Conservation (phyloP, 2,329 filamentous ascomycete genomes). For the Ophiostoma triangulosporum region DNA sequence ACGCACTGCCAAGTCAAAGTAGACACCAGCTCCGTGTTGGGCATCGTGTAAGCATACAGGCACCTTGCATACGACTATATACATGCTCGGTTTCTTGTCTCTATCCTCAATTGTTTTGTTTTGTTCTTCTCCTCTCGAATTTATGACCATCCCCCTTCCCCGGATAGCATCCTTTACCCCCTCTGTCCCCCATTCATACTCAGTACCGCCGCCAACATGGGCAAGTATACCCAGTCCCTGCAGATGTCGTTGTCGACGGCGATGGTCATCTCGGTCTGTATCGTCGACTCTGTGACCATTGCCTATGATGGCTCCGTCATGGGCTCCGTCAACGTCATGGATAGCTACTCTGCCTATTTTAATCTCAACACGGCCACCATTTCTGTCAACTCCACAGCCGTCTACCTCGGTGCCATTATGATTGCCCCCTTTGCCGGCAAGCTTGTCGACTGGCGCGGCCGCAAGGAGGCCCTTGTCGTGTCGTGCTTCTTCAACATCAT, state of each 20-base stretch:
- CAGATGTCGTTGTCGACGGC: slow-evolving; percentile 14
- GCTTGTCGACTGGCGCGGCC: slow-evolving; percentile 17
- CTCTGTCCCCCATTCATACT: background rate
- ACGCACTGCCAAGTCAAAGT: background rate
- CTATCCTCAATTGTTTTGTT: background rate
- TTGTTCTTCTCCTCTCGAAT: background rate
- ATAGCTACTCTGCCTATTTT: slow-evolving; percentile 21
- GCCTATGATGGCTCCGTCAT: slow-evolving; percentile 23
- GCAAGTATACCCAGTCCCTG: slow-evolving; percentile 2
- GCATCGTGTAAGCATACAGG: too few species aligned
- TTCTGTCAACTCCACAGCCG: slow-evolving; percentile 19
- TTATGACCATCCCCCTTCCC: background rate
- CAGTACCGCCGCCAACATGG: background rate
- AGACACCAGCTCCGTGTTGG: too few species aligned
- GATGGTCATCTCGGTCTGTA: slow-evolving; percentile 13
- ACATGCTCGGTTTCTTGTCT: too few species aligned
- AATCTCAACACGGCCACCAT: slow-evolving; percentile 20
- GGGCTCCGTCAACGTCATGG: slow-evolving; percentile 23
- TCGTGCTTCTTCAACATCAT: slow-evolving; percentile 16
- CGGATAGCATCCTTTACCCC: background rate
- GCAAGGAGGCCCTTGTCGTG: slow-evolving; percentile 11
- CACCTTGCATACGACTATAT: background rate
- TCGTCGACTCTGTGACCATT: slow-evolving; percentile 13
- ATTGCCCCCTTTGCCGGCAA: slow-evolving; percentile 14
- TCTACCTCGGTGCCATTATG: slow-evolving; percentile 17